Evolutionary conservation across 495 filamentous ascomycete species (phyloP).

Genomic region (Daldinia bambusicola): DNA sequence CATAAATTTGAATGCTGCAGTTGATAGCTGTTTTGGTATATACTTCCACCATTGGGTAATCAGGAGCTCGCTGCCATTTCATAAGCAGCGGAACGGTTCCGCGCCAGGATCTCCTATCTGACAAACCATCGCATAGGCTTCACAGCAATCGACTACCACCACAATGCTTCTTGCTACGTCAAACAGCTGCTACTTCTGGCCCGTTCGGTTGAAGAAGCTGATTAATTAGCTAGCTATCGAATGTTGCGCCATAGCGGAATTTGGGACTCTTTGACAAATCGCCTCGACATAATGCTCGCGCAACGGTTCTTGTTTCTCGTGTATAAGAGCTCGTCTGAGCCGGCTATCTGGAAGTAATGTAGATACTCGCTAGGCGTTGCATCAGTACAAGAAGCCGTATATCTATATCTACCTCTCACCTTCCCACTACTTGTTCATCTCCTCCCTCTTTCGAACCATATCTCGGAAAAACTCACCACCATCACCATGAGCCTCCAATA

Average conservation of each 20-base stretch:
- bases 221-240: background rate
- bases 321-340: background rate
- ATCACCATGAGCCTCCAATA: constrained; percentile 29
- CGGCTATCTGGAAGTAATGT: background rate
- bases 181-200: background rate
- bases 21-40: background rate
- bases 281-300: background rate
- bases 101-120: background rate
- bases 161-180: background rate
- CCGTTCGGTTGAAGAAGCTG: background rate
- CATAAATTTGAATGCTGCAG: background rate
- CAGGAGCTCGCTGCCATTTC: background rate
- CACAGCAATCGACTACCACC: background rate
- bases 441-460: too few relatives aligned
- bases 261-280: background rate
- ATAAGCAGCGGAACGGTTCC: background rate
- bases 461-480: too few relatives aligned
- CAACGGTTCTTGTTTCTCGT: background rate
- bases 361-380: background rate
- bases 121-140: background rate
- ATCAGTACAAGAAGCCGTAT: background rate
- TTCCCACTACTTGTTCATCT: too few relatives aligned
- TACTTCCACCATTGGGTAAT: background rate
- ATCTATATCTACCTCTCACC: background rate
- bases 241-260: background rate